Conservation (phyloP, 2,329 filamentous ascomycete genomes). For the Beauveria sp. region DNA sequence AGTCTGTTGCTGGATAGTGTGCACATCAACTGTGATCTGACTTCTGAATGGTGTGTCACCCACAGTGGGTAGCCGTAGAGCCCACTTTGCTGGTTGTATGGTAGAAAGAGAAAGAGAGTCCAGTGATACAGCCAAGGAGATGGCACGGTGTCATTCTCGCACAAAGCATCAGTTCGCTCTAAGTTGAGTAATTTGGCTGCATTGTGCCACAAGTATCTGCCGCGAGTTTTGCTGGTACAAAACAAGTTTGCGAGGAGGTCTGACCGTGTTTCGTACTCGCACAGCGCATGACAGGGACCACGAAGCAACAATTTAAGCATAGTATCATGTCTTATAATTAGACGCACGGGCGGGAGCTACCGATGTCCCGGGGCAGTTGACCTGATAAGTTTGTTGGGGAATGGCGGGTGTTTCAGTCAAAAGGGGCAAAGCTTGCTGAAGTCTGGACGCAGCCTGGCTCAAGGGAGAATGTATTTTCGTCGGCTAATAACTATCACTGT, state of each 20-base stretch:
- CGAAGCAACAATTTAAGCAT: constrained; percentile 5
- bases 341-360: background rate
- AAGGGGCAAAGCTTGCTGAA: background rate
- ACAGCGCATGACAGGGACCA: background rate
- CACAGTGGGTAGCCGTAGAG: background rate
- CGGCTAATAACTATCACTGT: background rate
- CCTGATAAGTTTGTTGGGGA: background rate
- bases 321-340: constrained; percentile 4
- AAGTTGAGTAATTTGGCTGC: background rate
- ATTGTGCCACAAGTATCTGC: background rate
- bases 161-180: background rate
- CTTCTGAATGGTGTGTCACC: background rate
- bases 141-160: background rate
- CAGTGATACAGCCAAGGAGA: background rate
- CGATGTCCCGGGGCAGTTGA: background rate
- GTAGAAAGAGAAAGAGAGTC: background rate
- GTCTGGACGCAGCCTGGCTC: background rate
- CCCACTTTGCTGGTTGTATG: background rate
- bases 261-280: constrained; percentile 1
- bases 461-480: too few relatives aligned
- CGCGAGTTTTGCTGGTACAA: background rate
- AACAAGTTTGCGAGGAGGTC: background rate
- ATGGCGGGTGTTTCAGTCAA: constrained; percentile 1
- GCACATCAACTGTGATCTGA: background rate
- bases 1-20: background rate